phyloP scores from a whole-genome alignment of 1,139 yeast species.

The Suhomyces ambrosiae region DNA sequence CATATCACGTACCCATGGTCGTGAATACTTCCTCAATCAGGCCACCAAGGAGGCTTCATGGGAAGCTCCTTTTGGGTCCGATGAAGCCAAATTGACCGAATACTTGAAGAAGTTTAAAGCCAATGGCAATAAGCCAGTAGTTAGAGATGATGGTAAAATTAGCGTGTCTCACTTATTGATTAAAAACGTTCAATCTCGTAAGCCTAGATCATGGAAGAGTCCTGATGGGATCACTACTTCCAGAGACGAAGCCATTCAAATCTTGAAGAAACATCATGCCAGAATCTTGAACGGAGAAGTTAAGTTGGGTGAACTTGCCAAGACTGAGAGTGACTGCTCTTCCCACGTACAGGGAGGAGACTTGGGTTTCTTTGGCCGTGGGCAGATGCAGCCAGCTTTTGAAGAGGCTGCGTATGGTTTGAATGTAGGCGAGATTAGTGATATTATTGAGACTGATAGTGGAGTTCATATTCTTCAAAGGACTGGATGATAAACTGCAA shows the following conservation, averaged over 20 bases:
- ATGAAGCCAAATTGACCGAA: constrained; percentile 56
- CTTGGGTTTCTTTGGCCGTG: constrained; percentile 82
- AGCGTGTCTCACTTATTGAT: constrained; percentile 68
- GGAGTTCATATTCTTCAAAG: constrained; percentile 90
- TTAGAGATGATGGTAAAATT: constrained; percentile 46
- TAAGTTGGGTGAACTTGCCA: constrained; percentile 71
- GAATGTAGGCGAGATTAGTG: constrained; percentile 82
- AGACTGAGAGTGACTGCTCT: constrained; percentile 84
- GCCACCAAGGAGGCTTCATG: constrained; percentile 76
- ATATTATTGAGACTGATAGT: constrained; percentile 83
- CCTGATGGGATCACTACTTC: constrained; percentile 69
- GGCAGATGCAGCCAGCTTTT: constrained; percentile 93
- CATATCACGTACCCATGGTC: constrained; percentile 76
- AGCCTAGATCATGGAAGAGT: constrained; percentile 91
- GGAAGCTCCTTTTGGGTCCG: constrained; percentile 91
- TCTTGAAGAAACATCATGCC: constrained; percentile 58
- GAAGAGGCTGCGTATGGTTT: constrained; percentile 85
- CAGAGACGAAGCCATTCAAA: constrained; percentile 80
- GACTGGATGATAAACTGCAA: no score
- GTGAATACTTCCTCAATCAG: constrained; percentile 79
- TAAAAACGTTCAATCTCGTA: constrained; percentile 79
- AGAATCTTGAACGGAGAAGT: constrained; percentile 70
- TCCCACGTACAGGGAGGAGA: constrained; percentile 91
- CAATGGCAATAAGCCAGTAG: constrained; percentile 67
- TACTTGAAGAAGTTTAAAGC: constrained; percentile 52